Evolutionary conservation across 345 rosid species (phyloP).

Genomic region (Iberis pinnata): DNA sequence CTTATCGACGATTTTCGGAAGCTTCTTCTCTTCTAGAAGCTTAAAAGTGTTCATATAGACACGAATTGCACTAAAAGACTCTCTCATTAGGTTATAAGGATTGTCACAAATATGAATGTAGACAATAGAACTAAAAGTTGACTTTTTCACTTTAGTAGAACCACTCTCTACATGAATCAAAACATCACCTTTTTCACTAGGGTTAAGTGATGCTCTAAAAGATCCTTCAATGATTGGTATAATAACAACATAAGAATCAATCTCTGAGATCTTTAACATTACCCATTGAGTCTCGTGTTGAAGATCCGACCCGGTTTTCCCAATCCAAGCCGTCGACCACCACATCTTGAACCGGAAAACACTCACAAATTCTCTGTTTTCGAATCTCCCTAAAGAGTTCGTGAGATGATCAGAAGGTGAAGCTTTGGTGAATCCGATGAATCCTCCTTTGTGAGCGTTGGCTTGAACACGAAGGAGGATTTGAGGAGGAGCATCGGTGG

Average conservation of each 20-base stretch:
- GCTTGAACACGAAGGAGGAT: slow-evolving; percentile 44
- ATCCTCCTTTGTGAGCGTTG: slow-evolving; percentile 51
- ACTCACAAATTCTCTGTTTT: slow-evolving; percentile 48
- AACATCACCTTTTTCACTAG: slow-evolving; percentile 51
- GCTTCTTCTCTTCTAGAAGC: slow-evolving; percentile 70
- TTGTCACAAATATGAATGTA: slow-evolving; percentile 69
- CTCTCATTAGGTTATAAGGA: slow-evolving; percentile 74
- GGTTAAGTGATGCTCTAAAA: slow-evolving; percentile 62
- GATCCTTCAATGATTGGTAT: slow-evolving; percentile 61
- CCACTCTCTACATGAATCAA: slow-evolving; percentile 70
- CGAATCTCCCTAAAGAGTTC: slow-evolving; percentile 64
- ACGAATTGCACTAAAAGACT: slow-evolving; percentile 60
- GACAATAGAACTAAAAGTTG: slow-evolving; percentile 52
- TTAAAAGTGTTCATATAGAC: slow-evolving; percentile 71
- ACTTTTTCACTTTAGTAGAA: slow-evolving; percentile 39
- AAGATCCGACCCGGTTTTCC: slow-evolving; percentile 67
- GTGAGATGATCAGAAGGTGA: slow-evolving; percentile 35
- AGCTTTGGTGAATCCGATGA: slow-evolving; percentile 51
- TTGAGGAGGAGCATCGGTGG: slow-evolving; percentile 51
- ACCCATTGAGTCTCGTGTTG: slow-evolving; percentile 80
- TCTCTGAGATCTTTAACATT: slow-evolving; percentile 58
- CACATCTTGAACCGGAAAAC: slow-evolving; percentile 78
- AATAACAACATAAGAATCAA: slow-evolving; percentile 44
- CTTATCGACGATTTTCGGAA: slow-evolving; percentile 51
- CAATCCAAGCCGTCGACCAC: slow-evolving; percentile 89